These are phyloP conservation scores for Pythium dissotocum DNA, from an alignment of 352 stramenopile genomes.

Conservation along the genomic window DNA sequence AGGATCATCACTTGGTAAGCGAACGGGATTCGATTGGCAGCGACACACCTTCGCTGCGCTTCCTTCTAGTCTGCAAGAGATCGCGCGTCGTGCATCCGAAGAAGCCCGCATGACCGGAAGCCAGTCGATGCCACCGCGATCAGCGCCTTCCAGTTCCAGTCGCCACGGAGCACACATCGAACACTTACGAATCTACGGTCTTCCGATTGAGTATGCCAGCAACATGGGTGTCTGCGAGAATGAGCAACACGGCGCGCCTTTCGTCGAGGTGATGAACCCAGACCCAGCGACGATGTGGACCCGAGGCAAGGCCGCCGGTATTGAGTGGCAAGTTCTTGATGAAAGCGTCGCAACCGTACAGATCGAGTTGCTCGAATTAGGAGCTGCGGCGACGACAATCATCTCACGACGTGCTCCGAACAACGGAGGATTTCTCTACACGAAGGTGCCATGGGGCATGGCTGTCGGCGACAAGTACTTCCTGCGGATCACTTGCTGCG, in stretches of 20 bases:
- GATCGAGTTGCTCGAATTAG: conserved; percentile 75
- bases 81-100: conserved; percentile 17
- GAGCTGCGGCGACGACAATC: conserved; percentile 62
- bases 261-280: conserved; percentile 49
- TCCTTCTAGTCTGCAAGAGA: conserved; percentile 20
- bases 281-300: conserved; percentile 61
- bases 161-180: conserved; percentile 48
- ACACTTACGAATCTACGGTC: conserved; percentile 55
- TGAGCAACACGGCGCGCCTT: conserved; percentile 30
- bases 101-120: conserved; percentile 16
- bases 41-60: conserved; percentile 29
- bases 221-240: conserved; percentile 28
- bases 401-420: conserved; percentile 66
- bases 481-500: conserved; percentile 53
- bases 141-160: conserved; percentile 15
- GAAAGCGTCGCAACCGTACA: conserved; percentile 39
- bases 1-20: conserved; percentile 10
- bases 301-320: conserved; percentile 62
- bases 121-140: conserved; percentile 24
- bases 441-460: conserved; percentile 85
- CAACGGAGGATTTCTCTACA: conserved; percentile 67
- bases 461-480: conserved; percentile 78
- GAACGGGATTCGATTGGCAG: conserved; percentile 13
- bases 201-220: conserved; percentile 7
- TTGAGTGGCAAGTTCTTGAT: conserved; percentile 78